phyloP scores from a whole-genome alignment of 129 eudicot genomes.

The Centrapalus pauciflorus region DNA sequence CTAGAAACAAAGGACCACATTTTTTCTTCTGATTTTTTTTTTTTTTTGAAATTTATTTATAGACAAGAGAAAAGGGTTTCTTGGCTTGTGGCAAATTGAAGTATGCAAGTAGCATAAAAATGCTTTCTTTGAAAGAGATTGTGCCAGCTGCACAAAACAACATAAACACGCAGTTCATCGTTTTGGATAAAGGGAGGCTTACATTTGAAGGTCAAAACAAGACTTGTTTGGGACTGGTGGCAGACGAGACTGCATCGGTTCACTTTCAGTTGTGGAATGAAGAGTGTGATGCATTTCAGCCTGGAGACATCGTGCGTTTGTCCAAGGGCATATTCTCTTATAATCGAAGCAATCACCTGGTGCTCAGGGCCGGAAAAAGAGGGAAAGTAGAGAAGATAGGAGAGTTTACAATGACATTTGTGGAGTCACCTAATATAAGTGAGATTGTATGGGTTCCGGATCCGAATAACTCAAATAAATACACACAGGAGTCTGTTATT shows the following conservation, averaged over 20 bases:
- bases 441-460: conserved; percentile 66
- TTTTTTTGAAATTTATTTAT: not conserved
- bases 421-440: conserved; percentile 75
- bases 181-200: conserved; percentile 58
- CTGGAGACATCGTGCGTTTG: conserved; percentile 58
- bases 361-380: conserved; percentile 72
- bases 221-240: conserved; percentile 61
- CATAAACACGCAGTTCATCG: conserved; percentile 48
- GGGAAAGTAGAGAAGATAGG: conserved; percentile 68
- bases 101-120: no score
- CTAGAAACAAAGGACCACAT: no score
- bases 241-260: conserved; percentile 83
- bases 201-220: conserved; percentile 43
- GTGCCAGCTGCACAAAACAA: conserved; percentile 68
- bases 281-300: conserved; percentile 72
- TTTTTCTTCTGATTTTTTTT: no score
- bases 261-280: conserved; percentile 86
- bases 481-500: conserved; percentile 39
- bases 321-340: conserved; percentile 64
- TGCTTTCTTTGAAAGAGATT: conserved; percentile 44
- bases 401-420: conserved; percentile 63
- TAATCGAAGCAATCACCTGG: conserved; percentile 36
- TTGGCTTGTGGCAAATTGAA: conserved; percentile 5
- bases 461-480: conserved; percentile 40
- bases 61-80: not conserved